Conservation (phyloP, 1,284 basidiomycete genomes). For the Microbotryum violaceum region DNA sequence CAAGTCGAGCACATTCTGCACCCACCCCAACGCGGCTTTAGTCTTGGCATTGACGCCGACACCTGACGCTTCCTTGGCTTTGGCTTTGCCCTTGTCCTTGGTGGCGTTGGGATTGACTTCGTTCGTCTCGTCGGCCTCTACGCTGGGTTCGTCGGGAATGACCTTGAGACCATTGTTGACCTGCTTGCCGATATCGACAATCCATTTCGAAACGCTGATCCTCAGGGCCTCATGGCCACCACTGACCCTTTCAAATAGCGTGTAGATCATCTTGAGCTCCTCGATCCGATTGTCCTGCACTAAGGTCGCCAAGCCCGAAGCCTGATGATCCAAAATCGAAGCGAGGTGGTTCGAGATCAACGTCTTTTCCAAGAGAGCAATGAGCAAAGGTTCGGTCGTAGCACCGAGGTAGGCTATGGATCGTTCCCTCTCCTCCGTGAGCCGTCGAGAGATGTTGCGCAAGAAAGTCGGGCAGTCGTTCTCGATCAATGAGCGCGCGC, state of each 20-base stretch:
- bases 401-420: slow-evolving; percentile 83
- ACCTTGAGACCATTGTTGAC: slow-evolving; percentile 54
- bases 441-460: slow-evolving; percentile 67
- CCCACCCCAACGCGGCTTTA: slow-evolving; percentile 75
- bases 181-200: slow-evolving; percentile 66
- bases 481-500: slow-evolving; percentile 58
- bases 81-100: slow-evolving; percentile 54
- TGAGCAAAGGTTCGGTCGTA: slow-evolving; percentile 62
- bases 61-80: slow-evolving; percentile 45
- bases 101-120: slow-evolving; percentile 41
- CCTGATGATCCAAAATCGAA: slow-evolving; percentile 67
- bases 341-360: slow-evolving; percentile 71
- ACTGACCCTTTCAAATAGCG: slow-evolving; percentile 65
- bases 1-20: slow-evolving; percentile 80
- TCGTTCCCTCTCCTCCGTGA: slow-evolving; percentile 76
- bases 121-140: slow-evolving; percentile 36
- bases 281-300: slow-evolving; percentile 70
- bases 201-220: slow-evolving; percentile 63
- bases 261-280: slow-evolving; percentile 73
- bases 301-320: slow-evolving; percentile 82
- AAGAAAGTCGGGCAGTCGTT: slow-evolving; percentile 80
- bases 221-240: slow-evolving; percentile 60
- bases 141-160: slow-evolving; percentile 31
- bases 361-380: slow-evolving; percentile 65
- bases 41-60: slow-evolving; percentile 35